Base-by-base conservation (phyloP, 164 flowering plant genomes). In the Vitis rupestris region DNA sequence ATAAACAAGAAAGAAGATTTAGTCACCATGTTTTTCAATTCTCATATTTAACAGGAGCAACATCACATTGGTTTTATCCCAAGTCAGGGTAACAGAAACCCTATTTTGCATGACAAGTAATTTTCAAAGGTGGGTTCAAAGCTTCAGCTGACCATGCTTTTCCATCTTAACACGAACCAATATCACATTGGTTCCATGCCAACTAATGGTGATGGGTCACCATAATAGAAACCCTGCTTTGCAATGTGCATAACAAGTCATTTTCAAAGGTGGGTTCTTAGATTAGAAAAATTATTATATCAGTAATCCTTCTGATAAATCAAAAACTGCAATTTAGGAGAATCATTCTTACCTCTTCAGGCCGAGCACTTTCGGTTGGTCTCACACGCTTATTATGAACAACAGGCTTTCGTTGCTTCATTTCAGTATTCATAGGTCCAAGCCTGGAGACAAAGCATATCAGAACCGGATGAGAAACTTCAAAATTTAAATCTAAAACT, bases 351-450 rank as follows among this genome's bases (percentile, higher is more conserved):
- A 91, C 97, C 90, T 88, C 90, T 72, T 88, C 90, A 64, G 98
- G 99, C 5, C 70, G 75, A 59, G 83, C 69, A 58, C 72, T 83
- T 68, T 78, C 83, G 31, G 85, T 77, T 15, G 87, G 84, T 69
- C 61, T 85, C 17, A 59, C 61, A 57, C 80, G 85, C 59, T 78
- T 88, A 72, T 77, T 82, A 1, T 27, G 81, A 75, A 72, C 83
- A 16, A 9, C 69, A 66, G 71, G 70, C 78, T 83, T 91, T 51
- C 98, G 81, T 53, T 79, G 88, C 81, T 91, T 95, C 59, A 86
- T 12, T 71, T 95, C 89, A 54, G 75, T 78, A 76, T 86, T 75
- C 98, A 90, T 88, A 3, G 98, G 96, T 17, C 98, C 99, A 85
- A 93, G 69, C 98, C 98, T 95, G 56, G 14, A 63, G 30, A 66